These are phyloP conservation scores for Metschnikowia kunwiensis DNA, from an alignment of 805 yeast genomes.

Conservation along the genomic window DNA sequence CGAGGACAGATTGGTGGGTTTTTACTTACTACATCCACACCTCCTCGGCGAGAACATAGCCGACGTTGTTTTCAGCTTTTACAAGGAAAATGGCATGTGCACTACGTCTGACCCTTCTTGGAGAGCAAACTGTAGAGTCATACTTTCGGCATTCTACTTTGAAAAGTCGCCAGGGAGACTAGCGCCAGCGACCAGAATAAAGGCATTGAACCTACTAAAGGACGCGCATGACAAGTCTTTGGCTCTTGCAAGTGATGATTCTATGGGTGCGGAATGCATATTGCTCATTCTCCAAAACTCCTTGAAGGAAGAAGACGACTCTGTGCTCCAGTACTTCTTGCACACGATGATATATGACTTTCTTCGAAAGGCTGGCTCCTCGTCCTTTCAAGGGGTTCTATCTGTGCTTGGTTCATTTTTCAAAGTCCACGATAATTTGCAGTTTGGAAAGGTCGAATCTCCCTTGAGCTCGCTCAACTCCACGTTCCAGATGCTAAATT, in stretches of 20 bases:
- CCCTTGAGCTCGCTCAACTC: neutral
- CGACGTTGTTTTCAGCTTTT: constrained; percentile 46
- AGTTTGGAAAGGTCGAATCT: no score
- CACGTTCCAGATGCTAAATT: neutral
- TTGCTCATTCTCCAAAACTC: constrained; percentile 31
- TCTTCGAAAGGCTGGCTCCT: constrained; percentile 8
- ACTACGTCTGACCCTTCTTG: constrained; percentile 51
- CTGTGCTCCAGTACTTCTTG: constrained; percentile 30
- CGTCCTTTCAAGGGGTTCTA: constrained; percentile 2
- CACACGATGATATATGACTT: constrained; percentile 26
- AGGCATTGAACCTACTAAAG: constrained; percentile 33
- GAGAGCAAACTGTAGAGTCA: constrained; percentile 43
- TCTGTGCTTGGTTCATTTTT: neutral
- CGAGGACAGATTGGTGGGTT: constrained; percentile 38
- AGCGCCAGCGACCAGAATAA: constrained; percentile 26
- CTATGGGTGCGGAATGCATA: constrained; percentile 31
- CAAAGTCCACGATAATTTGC: neutral
- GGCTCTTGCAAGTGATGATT: constrained; percentile 27
- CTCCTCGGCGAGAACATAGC: constrained; percentile 37
- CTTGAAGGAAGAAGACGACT: constrained; percentile 27
- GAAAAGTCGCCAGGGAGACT: constrained; percentile 10
- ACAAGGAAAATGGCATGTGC: constrained; percentile 50
- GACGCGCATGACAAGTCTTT: constrained; percentile 36
- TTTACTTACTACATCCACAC: constrained; percentile 37
- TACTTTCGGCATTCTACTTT: constrained; percentile 46